Evolutionary conservation across 1,139 yeast species (phyloP).

Genomic region (Suhomyces kunorum): DNA sequence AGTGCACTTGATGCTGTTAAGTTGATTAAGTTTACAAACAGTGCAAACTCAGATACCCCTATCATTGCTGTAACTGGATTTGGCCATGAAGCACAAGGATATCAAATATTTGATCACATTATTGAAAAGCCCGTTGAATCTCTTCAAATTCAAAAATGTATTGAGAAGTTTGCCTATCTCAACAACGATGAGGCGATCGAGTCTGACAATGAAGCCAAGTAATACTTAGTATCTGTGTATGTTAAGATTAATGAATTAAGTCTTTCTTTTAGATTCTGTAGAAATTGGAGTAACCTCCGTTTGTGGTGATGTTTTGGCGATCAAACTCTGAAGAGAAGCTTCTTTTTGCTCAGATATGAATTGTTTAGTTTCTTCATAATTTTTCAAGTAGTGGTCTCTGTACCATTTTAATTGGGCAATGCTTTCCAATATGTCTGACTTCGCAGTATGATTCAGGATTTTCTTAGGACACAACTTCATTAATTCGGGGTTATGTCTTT

Average conservation of each 20-base stretch:
- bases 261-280: neutral
- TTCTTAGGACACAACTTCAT: conserved; percentile 63
- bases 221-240: neutral
- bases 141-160: conserved; percentile 26
- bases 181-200: conserved; percentile 33
- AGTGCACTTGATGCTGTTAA: conserved; percentile 77
- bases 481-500: conserved; percentile 71
- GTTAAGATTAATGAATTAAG: neutral
- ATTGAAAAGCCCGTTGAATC: conserved; percentile 72
- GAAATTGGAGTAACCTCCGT: neutral
- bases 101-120: conserved; percentile 66
- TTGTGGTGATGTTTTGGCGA: neutral
- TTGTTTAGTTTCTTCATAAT: conserved; percentile 24
- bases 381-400: conserved; percentile 58
- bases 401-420: conserved; percentile 83
- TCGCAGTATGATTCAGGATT: conserved; percentile 76
- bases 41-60: conserved; percentile 75
- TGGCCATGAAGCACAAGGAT: conserved; percentile 62
- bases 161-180: conserved; percentile 20
- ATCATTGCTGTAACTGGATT: conserved; percentile 76
- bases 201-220: conserved; percentile 16
- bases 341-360: conserved; percentile 14
- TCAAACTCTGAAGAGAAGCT: neutral
- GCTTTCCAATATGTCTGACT: conserved; percentile 84
- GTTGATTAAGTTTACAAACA: conserved; percentile 72